Percentiles rank a stretch among this genome's conserved stretches.
phyloP scores from a whole-genome alignment of 192 early-diverging fungal species.

The Backusella westeae region DNA sequence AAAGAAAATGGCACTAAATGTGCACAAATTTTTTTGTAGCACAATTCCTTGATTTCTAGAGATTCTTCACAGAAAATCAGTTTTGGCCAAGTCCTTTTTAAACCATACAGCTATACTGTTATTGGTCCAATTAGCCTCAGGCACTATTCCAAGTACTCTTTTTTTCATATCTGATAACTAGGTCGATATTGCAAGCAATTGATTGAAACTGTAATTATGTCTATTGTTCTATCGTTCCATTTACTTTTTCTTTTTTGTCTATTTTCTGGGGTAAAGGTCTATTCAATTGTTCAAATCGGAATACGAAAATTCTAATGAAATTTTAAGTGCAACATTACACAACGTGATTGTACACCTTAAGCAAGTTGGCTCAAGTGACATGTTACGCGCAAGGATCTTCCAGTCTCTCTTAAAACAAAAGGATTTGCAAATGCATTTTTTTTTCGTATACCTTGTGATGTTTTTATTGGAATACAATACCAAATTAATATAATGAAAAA shows the following conservation, averaged over 20 bases:
- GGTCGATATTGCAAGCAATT: too few relatives aligned
- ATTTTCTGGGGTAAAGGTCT: not conserved
- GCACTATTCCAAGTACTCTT: too few relatives aligned
- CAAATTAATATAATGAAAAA: not conserved
- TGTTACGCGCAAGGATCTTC: not conserved
- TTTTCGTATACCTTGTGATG: not conserved
- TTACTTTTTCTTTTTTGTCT: not conserved
- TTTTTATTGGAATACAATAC: not conserved
- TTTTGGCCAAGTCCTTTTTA: conserved; percentile 2
- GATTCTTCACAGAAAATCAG: not conserved
- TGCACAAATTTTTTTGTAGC: not conserved
- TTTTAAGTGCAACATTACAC: not conserved
- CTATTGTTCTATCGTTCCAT: not conserved
- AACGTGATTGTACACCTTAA: not conserved
- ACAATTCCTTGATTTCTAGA: conserved; percentile 1
- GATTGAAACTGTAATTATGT: not conserved
- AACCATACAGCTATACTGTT: not conserved
- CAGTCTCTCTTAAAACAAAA: not conserved
- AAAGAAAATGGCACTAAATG: not conserved
- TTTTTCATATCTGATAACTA: too few relatives aligned
- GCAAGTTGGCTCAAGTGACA: not conserved
- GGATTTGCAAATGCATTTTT: not conserved
- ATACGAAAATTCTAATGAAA: not conserved
- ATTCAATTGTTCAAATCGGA: not conserved
- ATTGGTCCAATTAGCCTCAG: not conserved